Percentiles rank a stretch among this genome's conserved stretches.
These are phyloP conservation scores for Biscogniauxia mediterranea DNA, from an alignment of 2,329 filamentous ascomycete genomes.

Conservation along the genomic window DNA sequence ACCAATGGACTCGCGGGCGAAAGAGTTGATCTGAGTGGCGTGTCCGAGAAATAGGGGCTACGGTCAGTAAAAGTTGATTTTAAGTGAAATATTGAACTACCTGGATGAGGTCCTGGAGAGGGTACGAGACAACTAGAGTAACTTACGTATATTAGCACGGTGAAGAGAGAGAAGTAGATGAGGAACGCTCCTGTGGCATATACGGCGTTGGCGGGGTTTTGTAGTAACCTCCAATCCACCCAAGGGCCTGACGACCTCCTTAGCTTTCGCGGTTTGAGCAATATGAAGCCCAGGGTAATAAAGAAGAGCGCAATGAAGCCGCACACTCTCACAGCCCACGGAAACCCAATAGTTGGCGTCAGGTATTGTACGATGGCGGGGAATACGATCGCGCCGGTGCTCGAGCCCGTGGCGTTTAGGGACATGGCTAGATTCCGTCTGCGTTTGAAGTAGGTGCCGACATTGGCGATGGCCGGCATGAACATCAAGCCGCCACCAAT, in stretches of 20 bases:
- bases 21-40: conserved; percentile 36
- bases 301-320: conserved; percentile 43
- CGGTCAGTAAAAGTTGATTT: background rate
- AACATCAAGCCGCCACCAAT: conserved; percentile 29
- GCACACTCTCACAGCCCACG: conserved; percentile 61
- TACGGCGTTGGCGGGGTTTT: background rate
- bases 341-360: conserved; percentile 60
- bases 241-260: background rate
- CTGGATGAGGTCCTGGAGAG: background rate
- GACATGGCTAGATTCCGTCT: conserved; percentile 58
- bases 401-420: conserved; percentile 58
- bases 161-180: background rate
- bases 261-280: background rate
- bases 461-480: conserved; percentile 35
- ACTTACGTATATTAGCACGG: conserved; percentile 1
- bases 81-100: no score
- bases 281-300: background rate
- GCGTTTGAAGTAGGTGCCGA: conserved; percentile 53
- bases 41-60: background rate
- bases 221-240: background rate
- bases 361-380: conserved; percentile 57
- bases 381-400: conserved; percentile 62
- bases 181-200: background rate
- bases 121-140: background rate
- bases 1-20: conserved; percentile 40